These are phyloP conservation scores for Saccharomycopsis capsularis DNA, from an alignment of 805 yeast species.

Conservation along the genomic window DNA sequence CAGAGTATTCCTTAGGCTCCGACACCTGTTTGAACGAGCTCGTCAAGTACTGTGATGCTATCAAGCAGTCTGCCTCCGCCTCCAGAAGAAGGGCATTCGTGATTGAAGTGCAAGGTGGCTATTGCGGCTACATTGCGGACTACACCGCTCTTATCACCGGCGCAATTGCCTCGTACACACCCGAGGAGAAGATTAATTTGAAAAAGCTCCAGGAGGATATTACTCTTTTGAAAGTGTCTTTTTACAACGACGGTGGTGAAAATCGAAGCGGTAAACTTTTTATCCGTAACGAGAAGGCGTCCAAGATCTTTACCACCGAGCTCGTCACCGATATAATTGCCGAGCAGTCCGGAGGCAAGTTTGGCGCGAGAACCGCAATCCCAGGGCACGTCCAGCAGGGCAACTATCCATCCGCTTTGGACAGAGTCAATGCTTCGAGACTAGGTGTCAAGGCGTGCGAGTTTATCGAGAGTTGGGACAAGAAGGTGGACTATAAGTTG, in stretches of 20 bases:
- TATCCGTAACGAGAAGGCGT: constrained; percentile 57
- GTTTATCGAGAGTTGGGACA: constrained; percentile 66
- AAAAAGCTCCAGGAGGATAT: constrained; percentile 71
- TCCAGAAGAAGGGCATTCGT: constrained; percentile 91
- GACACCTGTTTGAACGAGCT: constrained; percentile 93
- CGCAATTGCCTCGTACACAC: constrained; percentile 85
- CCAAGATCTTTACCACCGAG: constrained; percentile 68
- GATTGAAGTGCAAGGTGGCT: constrained; percentile 97
- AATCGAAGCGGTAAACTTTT: constrained; percentile 71
- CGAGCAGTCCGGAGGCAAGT: constrained; percentile 67
- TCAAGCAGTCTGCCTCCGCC: constrained; percentile 92
- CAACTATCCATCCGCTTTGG: constrained; percentile 70
- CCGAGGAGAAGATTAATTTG: constrained; percentile 73
- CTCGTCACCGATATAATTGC: constrained; percentile 77
- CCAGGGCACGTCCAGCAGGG: constrained; percentile 95
- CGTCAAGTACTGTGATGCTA: constrained; percentile 88
- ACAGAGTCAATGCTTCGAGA: constrained; percentile 82
- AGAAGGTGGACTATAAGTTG: constrained; percentile 28
- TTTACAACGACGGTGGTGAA: constrained; percentile 60
- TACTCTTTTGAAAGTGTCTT: constrained; percentile 57
- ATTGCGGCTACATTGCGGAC: constrained; percentile 89
- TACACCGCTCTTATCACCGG: constrained; percentile 81
- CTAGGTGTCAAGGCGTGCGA: constrained; percentile 85
- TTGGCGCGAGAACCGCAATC: constrained; percentile 88
- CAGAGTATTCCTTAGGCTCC: constrained; percentile 90